Evolutionary conservation across 345 rosid genomes (phyloP).

Genomic region (Syzygium grande): DNA sequence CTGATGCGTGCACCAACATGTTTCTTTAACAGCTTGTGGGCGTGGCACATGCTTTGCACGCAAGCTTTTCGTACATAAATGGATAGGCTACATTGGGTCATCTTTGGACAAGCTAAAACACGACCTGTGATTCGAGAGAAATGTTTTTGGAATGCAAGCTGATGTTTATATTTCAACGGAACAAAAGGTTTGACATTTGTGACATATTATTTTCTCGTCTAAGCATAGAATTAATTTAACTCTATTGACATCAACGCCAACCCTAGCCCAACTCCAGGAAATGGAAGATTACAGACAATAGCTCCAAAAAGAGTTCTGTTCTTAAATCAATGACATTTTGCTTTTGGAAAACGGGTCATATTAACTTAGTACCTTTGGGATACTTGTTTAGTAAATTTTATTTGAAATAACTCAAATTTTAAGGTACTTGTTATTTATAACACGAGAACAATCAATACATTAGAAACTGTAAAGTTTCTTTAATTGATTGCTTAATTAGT

Average conservation of each 20-base stretch:
- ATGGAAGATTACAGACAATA: not conserved
- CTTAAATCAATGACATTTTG: not conserved
- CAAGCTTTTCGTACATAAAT: not conserved
- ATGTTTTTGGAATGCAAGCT: not conserved
- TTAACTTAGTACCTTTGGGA: not conserved
- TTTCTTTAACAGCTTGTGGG: not conserved
- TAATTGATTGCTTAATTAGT: not conserved
- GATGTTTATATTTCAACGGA: not conserved
- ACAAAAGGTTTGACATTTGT: not conserved
- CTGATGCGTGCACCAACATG: not conserved
- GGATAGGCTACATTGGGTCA: not conserved
- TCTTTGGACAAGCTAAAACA: not conserved
- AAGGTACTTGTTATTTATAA: not conserved
- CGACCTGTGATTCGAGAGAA: not conserved
- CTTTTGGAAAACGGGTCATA: not conserved
- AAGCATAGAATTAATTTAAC: not conserved
- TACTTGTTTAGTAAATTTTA: not conserved
- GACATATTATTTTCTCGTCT: not conserved
- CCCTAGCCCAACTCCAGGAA: not conserved
- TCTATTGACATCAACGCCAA: not conserved
- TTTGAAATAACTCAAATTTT: not conserved
- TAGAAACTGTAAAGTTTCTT: not conserved
- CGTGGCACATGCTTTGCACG: not conserved
- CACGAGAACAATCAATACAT: not conserved
- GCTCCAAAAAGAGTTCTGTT: not conserved